Base-by-base conservation (phyloP, 495 filamentous ascomycete species). In the Peziza echinospora region DNA sequence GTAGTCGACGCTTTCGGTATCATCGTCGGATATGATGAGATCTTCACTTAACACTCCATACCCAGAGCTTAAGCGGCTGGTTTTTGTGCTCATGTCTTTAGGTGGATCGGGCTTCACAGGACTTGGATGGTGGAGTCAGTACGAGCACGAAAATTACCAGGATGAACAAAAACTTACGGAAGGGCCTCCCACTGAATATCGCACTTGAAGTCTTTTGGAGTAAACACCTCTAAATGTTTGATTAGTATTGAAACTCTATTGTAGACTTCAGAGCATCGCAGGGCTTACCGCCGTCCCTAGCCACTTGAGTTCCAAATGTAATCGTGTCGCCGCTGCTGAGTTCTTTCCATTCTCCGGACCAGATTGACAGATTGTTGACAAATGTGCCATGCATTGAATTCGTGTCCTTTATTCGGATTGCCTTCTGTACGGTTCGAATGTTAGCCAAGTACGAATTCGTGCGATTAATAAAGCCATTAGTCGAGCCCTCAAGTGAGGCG, bases 331-430 rank as follows among this genome's bases (percentile, higher is more conserved):
- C 68, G 41, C 56, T 58, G 9, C 50, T 45, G n/a, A 75, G 47
- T 5, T 53, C 49, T 21, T 57, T 57, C 24, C 60, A 47, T 47
- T 69, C 53, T 5, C 64, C 56, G 7, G 51, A 22, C 2, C 54
- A 49, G 21, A 76, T 50, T 34, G 62, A 66, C 17, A 52, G 46
- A n/a, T 61, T 61, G 28, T 71, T 67, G 24, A 76, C 28, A 46
- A 55, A 72, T 5, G 72, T 76, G 6, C 72, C 72, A 51, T 76
- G 72, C 51, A 72, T 73, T 10, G 72, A 75, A n/a, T 63, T 66
- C 34, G 53, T 59, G 47, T 76, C 72, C 45, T 58, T 47, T 42
- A 75, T 61, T 17, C 63, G 64, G 26, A 71, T 54, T 43, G 51
- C 47, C 64, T 68, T 43, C 28, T 47, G 26, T 55, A 44, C 52